Percentiles rank a stretch among this genome's conserved stretches.
Evolutionary conservation across 148 eudicot genomes (phyloP).

Genomic region (Agrostemma githago): DNA sequence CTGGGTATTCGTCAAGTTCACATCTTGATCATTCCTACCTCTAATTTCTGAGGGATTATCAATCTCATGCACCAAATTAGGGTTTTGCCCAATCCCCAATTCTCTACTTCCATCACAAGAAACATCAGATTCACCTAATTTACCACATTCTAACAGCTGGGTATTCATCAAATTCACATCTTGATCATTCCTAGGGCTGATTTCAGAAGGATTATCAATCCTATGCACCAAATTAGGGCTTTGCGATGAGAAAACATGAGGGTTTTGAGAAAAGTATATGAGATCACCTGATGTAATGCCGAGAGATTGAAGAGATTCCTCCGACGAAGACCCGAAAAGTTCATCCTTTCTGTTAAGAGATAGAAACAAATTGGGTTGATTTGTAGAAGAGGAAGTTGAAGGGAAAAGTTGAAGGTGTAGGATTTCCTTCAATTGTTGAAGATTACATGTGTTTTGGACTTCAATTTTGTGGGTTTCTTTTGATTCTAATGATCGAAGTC

Average conservation of each 20-base stretch:
- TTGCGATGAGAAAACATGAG: slow-evolving; percentile 33
- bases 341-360: slow-evolving; percentile 79
- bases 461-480: slow-evolving; percentile 57
- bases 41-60: too few species aligned
- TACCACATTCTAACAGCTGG: slow-evolving; percentile 16
- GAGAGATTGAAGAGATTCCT: slow-evolving; percentile 47
- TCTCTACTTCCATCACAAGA: not conserved
- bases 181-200: not conserved
- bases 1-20: not conserved
- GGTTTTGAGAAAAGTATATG: slow-evolving; percentile 45
- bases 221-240: slow-evolving; percentile 21
- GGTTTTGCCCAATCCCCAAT: slow-evolving; percentile 1
- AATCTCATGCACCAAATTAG: not conserved
- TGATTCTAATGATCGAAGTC: slow-evolving; percentile 56
- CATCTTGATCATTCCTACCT: not conserved
- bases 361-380: slow-evolving; percentile 29
- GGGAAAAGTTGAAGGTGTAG: slow-evolving; percentile 33
- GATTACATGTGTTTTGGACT: slow-evolving; percentile 40
- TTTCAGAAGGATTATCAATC: not conserved
- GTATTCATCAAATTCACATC: slow-evolving; percentile 6
- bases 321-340: slow-evolving; percentile 36
- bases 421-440: slow-evolving; percentile 44
- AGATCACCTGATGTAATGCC: slow-evolving; percentile 81
- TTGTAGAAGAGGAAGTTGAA: slow-evolving; percentile 28
- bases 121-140: not conserved